These are phyloP conservation scores for Zalaria sp. DNA, from an alignment of 2,329 filamentous ascomycete species.

Conservation along the genomic window DNA sequence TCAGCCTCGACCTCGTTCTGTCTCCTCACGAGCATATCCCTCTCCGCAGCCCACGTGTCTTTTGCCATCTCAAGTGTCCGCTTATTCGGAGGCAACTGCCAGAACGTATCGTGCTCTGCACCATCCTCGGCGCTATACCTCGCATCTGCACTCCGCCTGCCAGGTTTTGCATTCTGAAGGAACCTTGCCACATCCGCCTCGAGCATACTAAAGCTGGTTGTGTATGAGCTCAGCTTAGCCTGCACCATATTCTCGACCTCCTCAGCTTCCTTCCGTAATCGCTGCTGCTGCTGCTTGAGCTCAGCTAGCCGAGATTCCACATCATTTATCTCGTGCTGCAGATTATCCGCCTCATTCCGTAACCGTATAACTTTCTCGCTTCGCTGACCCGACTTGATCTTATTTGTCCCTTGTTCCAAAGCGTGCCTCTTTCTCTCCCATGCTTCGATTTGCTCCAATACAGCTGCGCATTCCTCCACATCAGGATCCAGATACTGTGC, in stretches of 20 bases:
- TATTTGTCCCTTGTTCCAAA: conserved; percentile 40
- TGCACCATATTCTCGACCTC: conserved; percentile 53
- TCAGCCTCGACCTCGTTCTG: conserved; percentile 47
- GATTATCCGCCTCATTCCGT: conserved; percentile 33
- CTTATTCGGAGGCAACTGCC: conserved; percentile 46
- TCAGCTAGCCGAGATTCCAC: conserved; percentile 50
- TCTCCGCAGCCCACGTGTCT: conserved; percentile 55
- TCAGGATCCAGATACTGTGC: conserved; percentile 44
- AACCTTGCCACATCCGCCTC: conserved; percentile 48
- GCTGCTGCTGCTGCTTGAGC: conserved; percentile 46
- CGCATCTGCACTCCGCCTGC: conserved; percentile 13
- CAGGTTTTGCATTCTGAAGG: conserved; percentile 24
- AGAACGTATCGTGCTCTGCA: conserved; percentile 9
- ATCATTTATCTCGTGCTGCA: conserved; percentile 51
- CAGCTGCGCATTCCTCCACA: conserved; percentile 41
- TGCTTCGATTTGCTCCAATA: conserved; percentile 43
- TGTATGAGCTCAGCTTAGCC: conserved; percentile 59
- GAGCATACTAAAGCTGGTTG: conserved; percentile 49
- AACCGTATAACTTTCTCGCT: conserved; percentile 41
- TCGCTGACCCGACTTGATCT: conserved; percentile 41
- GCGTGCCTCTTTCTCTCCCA: conserved; percentile 44
- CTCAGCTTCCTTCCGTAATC: conserved; percentile 44
- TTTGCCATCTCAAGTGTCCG: conserved; percentile 57
- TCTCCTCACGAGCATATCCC: conserved; percentile 39
- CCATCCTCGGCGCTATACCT: not conserved